Conservation (phyloP, 2,329 filamentous ascomycete species). For the Lojkania enalia region DNA sequence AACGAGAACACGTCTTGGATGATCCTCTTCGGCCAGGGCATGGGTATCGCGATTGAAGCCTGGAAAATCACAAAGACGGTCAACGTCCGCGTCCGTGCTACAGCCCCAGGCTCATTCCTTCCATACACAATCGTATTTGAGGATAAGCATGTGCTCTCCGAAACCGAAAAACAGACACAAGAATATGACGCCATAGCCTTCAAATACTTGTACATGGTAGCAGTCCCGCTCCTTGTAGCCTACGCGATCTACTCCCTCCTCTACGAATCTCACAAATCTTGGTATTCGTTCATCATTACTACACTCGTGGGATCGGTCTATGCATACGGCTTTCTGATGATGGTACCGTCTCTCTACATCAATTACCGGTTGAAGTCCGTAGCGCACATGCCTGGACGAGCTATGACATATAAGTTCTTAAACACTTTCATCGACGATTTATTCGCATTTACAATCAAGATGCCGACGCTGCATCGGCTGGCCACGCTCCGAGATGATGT, state of each 20-base stretch:
- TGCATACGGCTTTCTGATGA: conserved; percentile 98
- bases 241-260: conserved; percentile 90
- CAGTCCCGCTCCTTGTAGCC: conserved; percentile 83
- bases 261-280: conserved; percentile 95
- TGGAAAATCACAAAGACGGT: conserved; percentile 99
- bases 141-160: conserved; percentile 93
- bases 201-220: conserved; percentile 91
- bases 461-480: conserved; percentile 90
- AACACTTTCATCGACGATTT: conserved; percentile 99
- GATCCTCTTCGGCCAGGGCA: conserved; percentile 91
- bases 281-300: conserved; percentile 95
- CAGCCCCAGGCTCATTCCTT: conserved; percentile 68
- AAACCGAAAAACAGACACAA: conserved; percentile 96
- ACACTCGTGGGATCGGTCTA: conserved; percentile 96
- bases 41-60: conserved; percentile 75
- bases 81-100: conserved; percentile 77
- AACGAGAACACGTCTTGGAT: conserved; percentile 98
- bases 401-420: conserved; percentile 97
- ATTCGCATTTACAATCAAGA: conserved; percentile 99
- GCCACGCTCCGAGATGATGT: conserved; percentile 93
- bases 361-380: conserved; percentile 93
- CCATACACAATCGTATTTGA: conserved; percentile 85
- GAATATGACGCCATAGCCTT: conserved; percentile 98
- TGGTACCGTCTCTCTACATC: conserved; percentile 97
- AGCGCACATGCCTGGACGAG: conserved; percentile 94